Evolutionary conservation across 805 yeast genomes (phyloP).

Genomic region (Barnettozyma sp.): DNA sequence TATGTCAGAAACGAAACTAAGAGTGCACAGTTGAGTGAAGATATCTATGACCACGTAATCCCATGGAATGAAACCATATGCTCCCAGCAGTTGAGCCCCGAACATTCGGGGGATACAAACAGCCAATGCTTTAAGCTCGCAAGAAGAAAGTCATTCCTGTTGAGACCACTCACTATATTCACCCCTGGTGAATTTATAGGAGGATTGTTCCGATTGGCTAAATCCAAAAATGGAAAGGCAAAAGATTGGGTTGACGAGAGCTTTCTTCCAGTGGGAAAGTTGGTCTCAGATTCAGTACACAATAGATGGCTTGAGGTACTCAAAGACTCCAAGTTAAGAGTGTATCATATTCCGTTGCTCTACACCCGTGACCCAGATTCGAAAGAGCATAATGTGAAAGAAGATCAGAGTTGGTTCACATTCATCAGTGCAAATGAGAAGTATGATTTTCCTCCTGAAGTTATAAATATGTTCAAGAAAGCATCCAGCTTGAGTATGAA

Average conservation of each 20-base stretch:
- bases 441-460: slow-evolving; percentile 8
- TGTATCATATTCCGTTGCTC: slow-evolving; percentile 15
- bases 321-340: slow-evolving; percentile 4
- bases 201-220: slow-evolving; percentile 37
- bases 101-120: neutral
- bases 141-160: slow-evolving; percentile 39
- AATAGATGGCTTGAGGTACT: slow-evolving; percentile 15
- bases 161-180: slow-evolving; percentile 33
- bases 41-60: slow-evolving; percentile 3
- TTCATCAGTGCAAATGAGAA: slow-evolving; percentile 14
- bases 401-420: slow-evolving; percentile 7
- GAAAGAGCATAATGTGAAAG: neutral
- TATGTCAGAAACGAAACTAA: slow-evolving; percentile 7
- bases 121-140: slow-evolving; percentile 39
- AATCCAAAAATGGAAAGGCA: slow-evolving; percentile 16
- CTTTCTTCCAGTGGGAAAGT: slow-evolving; percentile 11
- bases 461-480: slow-evolving; percentile 5
- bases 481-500: slow-evolving; percentile 4
- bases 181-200: slow-evolving; percentile 45
- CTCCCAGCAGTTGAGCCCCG: neutral
- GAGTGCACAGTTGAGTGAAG: neutral
- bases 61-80: slow-evolving; percentile 17
- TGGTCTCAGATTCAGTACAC: slow-evolving; percentile 11
- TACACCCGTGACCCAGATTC: slow-evolving; percentile 14
- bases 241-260: slow-evolving; percentile 8